Evolutionary conservation across 768 basidiomycete genomes (phyloP).

Genomic region (Amanita muscaria): DNA sequence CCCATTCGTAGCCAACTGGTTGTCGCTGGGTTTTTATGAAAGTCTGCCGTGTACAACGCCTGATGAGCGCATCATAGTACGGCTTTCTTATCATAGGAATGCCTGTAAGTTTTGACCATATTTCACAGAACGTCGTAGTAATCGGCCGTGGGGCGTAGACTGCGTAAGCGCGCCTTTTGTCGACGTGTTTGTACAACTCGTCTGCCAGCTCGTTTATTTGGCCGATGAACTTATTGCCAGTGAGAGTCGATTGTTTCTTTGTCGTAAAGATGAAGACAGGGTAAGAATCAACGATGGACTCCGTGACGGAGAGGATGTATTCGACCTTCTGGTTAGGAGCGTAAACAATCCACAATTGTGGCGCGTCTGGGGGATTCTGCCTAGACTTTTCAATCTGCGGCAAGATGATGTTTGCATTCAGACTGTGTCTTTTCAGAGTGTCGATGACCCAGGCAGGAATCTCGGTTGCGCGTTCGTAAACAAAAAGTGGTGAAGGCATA

Average conservation of each 20-base stretch:
- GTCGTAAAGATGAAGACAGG: slow-evolving; percentile 58
- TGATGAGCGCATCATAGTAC: slow-evolving; percentile 57
- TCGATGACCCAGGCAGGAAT: slow-evolving; percentile 30
- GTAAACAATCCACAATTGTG: slow-evolving; percentile 30
- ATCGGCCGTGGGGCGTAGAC: slow-evolving; percentile 50
- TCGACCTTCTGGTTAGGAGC: slow-evolving; percentile 23
- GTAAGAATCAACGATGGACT: slow-evolving; percentile 46
- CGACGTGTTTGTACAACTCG: slow-evolving; percentile 27
- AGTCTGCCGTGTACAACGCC: slow-evolving; percentile 42
- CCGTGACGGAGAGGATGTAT: slow-evolving; percentile 53
- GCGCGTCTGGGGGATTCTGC: slow-evolving; percentile 7
- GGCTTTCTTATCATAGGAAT: slow-evolving; percentile 28
- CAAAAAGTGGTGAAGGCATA: neutral
- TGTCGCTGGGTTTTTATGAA: slow-evolving; percentile 17
- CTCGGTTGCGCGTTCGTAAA: slow-evolving; percentile 22
- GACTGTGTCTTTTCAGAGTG: slow-evolving; percentile 26
- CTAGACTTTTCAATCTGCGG: slow-evolving; percentile 27
- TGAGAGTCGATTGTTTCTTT: slow-evolving; percentile 31
- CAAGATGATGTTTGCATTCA: slow-evolving; percentile 33
- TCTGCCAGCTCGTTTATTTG: slow-evolving; percentile 35
- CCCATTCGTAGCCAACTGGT: slow-evolving; percentile 3
- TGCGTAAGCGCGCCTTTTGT: slow-evolving; percentile 46
- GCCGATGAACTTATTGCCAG: slow-evolving; percentile 24
- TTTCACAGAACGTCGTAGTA: slow-evolving; percentile 32
- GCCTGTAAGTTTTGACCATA: slow-evolving; percentile 42